A percentile compares a stretch with the other conserved stretches of the same genome.
phyloP scores from a whole-genome alignment of 1,284 basidiomycete genomes.

The Jaminaea rosea region DNA sequence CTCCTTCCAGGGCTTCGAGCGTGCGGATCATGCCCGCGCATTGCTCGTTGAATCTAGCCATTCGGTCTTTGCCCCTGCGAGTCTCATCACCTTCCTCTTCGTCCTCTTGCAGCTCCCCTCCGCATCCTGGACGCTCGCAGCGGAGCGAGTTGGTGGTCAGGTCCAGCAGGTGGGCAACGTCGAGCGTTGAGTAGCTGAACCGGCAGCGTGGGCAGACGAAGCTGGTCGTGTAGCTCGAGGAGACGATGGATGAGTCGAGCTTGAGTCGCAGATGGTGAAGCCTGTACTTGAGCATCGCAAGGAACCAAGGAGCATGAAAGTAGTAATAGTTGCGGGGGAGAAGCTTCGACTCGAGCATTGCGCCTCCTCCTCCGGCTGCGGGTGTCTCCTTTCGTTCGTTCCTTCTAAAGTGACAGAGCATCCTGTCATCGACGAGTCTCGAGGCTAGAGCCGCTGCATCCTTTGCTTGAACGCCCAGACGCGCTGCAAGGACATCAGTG shows the following conservation, averaged over 20 bases:
- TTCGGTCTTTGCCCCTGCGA: conserved; percentile 75
- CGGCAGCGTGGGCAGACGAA: conserved; percentile 87
- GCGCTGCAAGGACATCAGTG: conserved; percentile 79
- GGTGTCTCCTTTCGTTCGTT: conserved; percentile 27
- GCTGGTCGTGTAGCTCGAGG: conserved; percentile 70
- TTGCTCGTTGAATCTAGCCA: conserved; percentile 89
- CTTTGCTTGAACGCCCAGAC: conserved; percentile 79
- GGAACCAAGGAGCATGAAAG: conserved; percentile 88
- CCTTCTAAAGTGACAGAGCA: conserved; percentile 51
- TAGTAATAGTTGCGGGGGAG: conserved; percentile 64
- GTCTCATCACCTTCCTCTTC: conserved; percentile 83
- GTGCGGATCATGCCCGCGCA: conserved; percentile 78
- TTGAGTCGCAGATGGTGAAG: conserved; percentile 85
- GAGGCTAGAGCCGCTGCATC: conserved; percentile 88
- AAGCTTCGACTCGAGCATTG: conserved; percentile 10
- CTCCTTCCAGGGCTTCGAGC: conserved; percentile 77
- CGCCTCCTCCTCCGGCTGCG: conserved; percentile 6
- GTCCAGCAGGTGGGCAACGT: conserved; percentile 73
- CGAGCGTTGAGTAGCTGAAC: conserved; percentile 73
- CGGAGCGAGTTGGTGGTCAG: conserved; percentile 48
- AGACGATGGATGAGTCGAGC: conserved; percentile 62
- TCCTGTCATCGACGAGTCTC: conserved; percentile 69
- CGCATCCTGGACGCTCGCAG: conserved; percentile 49
- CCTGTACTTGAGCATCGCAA: conserved; percentile 95
- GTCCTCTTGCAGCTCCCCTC: conserved; percentile 64